Percentiles rank a stretch among this genome's conserved stretches.
These are phyloP conservation scores for Plantago major DNA, from an alignment of 257 asterid species.

Conservation along the genomic window DNA sequence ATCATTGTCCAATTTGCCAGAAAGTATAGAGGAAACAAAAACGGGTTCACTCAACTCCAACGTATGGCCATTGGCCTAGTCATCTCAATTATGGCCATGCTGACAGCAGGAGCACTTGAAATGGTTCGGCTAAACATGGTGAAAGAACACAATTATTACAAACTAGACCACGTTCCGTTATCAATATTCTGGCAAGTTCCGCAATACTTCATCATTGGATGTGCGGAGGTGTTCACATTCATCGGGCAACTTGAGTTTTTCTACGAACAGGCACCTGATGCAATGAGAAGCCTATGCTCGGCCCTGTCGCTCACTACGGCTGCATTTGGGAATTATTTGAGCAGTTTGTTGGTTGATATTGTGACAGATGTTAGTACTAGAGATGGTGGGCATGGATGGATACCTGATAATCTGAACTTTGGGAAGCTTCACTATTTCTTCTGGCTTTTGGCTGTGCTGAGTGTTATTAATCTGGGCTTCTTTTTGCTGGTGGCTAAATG, in stretches of 20 bases:
- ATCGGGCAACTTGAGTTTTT: slow-evolving; percentile 62
- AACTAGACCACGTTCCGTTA: slow-evolving; percentile 35
- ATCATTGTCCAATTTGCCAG: slow-evolving; percentile 44
- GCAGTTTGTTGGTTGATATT: slow-evolving; percentile 44
- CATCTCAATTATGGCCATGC: slow-evolving; percentile 53
- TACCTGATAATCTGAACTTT: slow-evolving; percentile 55
- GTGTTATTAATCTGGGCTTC: slow-evolving; percentile 43
- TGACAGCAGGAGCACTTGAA: slow-evolving; percentile 44
- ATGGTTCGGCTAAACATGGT: slow-evolving; percentile 34
- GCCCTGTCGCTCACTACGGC: slow-evolving; percentile 56
- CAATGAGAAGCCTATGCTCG: slow-evolving; percentile 57
- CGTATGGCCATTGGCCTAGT: slow-evolving; percentile 56
- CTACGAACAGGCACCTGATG: slow-evolving; percentile 66
- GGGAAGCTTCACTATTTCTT: slow-evolving; percentile 52
- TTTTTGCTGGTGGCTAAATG: slow-evolving; percentile 42
- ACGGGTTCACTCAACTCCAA: slow-evolving; percentile 69
- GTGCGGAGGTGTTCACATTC: slow-evolving; percentile 58
- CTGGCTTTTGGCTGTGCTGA: slow-evolving; percentile 62
- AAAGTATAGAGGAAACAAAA: slow-evolving; percentile 41
- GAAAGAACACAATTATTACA: slow-evolving; percentile 29
- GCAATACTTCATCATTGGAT: slow-evolving; percentile 59
- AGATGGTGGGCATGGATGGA: slow-evolving; percentile 55
- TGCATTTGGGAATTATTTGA: slow-evolving; percentile 53
- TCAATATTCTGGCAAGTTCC: slow-evolving; percentile 69
- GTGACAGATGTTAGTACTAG: slow-evolving; percentile 44